Evolutionary conservation across 192 early-diverging fungal genomes (phyloP).

Genomic region (Jimgerdemannia flammicorona): DNA sequence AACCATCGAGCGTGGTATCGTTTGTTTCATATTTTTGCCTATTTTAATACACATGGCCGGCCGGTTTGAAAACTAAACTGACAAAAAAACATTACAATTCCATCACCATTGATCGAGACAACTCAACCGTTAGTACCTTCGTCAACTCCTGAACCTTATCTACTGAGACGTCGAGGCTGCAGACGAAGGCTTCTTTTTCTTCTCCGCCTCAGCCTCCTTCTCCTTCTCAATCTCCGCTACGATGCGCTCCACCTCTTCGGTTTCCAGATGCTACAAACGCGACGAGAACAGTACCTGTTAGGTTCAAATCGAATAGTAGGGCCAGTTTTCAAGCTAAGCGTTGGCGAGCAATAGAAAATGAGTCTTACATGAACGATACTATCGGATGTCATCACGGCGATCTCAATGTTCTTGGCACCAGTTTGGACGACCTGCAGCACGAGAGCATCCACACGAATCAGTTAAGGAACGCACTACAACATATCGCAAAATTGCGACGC

Average conservation of each 20-base stretch:
- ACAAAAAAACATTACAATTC: not conserved
- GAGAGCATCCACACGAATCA: not conserved
- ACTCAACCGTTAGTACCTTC: not conserved
- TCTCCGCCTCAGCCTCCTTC: constrained; percentile 87
- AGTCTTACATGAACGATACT: constrained; percentile 58
- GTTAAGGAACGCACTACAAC: not conserved
- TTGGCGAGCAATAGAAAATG: not conserved
- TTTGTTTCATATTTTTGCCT: no score
- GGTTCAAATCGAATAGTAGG: no score
- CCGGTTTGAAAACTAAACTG: not conserved
- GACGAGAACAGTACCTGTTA: not conserved
- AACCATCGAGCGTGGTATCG: no score
- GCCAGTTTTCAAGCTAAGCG: not conserved
- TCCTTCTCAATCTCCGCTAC: constrained; percentile 80
- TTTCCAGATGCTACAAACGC: constrained; percentile 50
- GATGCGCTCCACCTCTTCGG: constrained; percentile 71
- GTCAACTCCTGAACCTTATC: not conserved
- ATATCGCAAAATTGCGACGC: constrained; percentile 1
- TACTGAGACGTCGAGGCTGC: constrained; percentile 6
- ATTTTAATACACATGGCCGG: no score
- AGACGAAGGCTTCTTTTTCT: constrained; percentile 58
- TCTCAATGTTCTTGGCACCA: constrained; percentile 99
- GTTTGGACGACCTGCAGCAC: constrained; percentile 86
- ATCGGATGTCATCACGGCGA: constrained; percentile 85
- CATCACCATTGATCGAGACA: not conserved